Evolutionary conservation across 2,329 filamentous ascomycete genomes (phyloP).

Genomic region (Trichoderma sp.): DNA sequence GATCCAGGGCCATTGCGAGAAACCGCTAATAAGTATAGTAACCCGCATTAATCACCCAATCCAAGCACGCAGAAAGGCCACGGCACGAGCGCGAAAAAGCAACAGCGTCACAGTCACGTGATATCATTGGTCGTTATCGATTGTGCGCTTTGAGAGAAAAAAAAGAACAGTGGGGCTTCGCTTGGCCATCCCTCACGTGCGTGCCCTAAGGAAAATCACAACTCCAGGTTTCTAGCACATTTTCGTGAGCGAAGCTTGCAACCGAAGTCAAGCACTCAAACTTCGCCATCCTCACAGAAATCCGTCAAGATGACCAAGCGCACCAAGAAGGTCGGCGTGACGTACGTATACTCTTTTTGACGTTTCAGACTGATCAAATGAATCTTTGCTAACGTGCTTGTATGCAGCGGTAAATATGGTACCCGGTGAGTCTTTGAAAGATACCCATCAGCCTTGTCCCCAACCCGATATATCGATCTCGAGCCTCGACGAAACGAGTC

Average conservation of each 20-base stretch:
- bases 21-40: not conserved
- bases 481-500: slow-evolving; percentile 26
- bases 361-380: slow-evolving; percentile 8
- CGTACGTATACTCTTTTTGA: slow-evolving; percentile 48
- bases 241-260: slow-evolving; percentile 40
- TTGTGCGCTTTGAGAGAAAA: not conserved
- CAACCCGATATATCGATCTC: slow-evolving; percentile 6
- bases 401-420: slow-evolving; percentile 79
- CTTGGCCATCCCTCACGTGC: slow-evolving; percentile 43
- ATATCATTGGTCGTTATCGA: not conserved
- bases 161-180: slow-evolving; percentile 30
- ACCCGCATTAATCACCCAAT: not conserved
- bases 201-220: slow-evolving; percentile 51
- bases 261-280: slow-evolving; percentile 40
- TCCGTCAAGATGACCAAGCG: slow-evolving; percentile 86
- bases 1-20: not conserved
- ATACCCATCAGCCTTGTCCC: slow-evolving; percentile 7
- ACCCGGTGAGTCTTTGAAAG: slow-evolving; percentile 69
- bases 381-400: slow-evolving; percentile 38
- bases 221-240: slow-evolving; percentile 42
- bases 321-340: slow-evolving; percentile 97
- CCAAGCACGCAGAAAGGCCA: not conserved
- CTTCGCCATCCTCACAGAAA: slow-evolving; percentile 43
- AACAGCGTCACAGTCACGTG: not conserved
- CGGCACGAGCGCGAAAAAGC: not conserved